Base-by-base conservation (phyloP, 176 grass and related monocot species). In the Phragmites australis region DNA sequence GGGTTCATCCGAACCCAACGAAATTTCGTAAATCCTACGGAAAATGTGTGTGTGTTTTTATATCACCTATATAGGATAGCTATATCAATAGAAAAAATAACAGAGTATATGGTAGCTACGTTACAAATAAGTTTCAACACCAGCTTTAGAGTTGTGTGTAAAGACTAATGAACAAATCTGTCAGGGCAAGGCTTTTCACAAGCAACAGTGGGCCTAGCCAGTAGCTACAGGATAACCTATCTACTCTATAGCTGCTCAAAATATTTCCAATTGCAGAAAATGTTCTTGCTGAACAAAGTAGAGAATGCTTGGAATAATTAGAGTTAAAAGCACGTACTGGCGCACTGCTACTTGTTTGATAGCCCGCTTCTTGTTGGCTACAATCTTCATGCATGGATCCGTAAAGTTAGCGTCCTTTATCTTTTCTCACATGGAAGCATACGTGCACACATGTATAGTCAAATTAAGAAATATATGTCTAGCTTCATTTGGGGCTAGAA, bases 381-480 rank as follows among this genome's bases (percentile, higher is more conserved):
- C 26, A 70, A 60, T 61, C 16, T 75, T 68, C 44, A n/a, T 37
- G 12, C 44, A n/a, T 37, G 12, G 51, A 76, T 67, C 72, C 12
- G 7, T 42, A 65, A 65, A 66, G 51, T 37, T 40, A 9, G 19
- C 29, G 30, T 39, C 29, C 73, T 48, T 77, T 51, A 76, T 78
- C 54, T 70, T 78, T 58, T 70, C 22, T 6, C 31, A 72, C 80
- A 63, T 82, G 80, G 56, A 64, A 74, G 44, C 45, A n/a, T n/a
- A n/a, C n/a, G 21, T 74, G 46, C 70, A 65, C 57, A 64, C 68
- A 74, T 53, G 44, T 58, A 45, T 75, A 25, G 37, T 65, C 76
- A 65, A 78, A 78, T 51, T 15, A 65, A 60, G 76, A 65, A 78
- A 65, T 51, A 6, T 51, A 51, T 65, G 4, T 6, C 11, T 63